Conservation (phyloP, 345 rosid species). For the Populus tremula region DNA sequence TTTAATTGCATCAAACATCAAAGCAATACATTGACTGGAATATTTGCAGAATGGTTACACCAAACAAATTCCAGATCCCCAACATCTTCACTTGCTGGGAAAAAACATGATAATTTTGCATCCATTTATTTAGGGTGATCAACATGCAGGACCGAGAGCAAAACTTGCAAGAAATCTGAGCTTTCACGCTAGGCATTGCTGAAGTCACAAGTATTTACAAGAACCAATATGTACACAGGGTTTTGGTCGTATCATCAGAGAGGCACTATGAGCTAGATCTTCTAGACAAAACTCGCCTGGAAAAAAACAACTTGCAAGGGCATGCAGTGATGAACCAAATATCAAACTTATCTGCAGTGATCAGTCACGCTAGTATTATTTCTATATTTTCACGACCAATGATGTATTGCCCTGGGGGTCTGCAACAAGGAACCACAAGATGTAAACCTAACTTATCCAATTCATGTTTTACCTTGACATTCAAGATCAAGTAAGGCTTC, state of each 20-base stretch:
- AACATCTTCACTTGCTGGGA: too few species aligned
- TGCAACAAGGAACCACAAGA: not conserved
- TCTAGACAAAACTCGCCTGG: not conserved
- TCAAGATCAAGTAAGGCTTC: not conserved
- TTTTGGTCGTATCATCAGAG: not conserved
- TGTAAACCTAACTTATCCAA: not conserved
- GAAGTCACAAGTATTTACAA: not conserved
- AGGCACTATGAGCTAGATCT: not conserved
- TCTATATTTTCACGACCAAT: not conserved
- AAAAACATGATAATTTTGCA: not conserved
- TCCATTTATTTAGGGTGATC: not conserved
- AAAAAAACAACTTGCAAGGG: not conserved
- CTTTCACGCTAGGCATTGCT: not conserved
- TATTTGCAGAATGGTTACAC: too few species aligned
- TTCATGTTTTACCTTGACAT: not conserved
- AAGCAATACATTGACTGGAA: too few species aligned
- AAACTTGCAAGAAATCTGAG: not conserved
- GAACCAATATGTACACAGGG: not conserved
- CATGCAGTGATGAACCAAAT: not conserved
- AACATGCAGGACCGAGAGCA: not conserved
- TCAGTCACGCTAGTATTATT: not conserved
- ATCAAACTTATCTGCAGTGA: not conserved
- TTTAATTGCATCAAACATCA: too few species aligned
- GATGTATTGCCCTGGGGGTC: not conserved
- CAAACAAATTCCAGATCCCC: too few species aligned